Base-by-base conservation (phyloP, 257 asterid species). In the Solanum okadae region DNA sequence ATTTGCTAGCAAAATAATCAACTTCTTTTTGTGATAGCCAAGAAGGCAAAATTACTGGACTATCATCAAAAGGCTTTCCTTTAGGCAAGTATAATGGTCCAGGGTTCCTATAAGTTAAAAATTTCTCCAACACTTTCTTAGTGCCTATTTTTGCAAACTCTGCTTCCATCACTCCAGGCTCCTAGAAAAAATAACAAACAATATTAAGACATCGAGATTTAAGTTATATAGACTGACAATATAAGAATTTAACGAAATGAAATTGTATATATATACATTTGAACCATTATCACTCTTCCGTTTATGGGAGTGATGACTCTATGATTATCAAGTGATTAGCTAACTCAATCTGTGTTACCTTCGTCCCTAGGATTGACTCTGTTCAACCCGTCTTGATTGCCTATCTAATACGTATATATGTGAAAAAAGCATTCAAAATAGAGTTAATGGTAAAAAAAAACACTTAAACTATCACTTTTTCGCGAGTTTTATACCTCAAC, bases 131-230 rank as follows among this genome's bases (percentile, higher is more conserved):
- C 42, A 86, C 89, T 76, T 35, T 88, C 61, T 78, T 88, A 6
- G 87, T 84, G 27, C 91, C 92, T 52, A 40, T 16, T 86, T 83
- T 27, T 46, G 88, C 91, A 84, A 89, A 89, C 71, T 88, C 93
- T 23, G 31, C 89, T 87, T 91, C 93, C 70, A 91, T 89, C 25
- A 88, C 91, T 40, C 93, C 92, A 20, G 72, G 71, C 52, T 89
- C 86, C 93, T 91, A 87, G 20, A 31, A 75, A 25, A 88, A 37
- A 11, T 3, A 42, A 81, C 14, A 44, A 81, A 8, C 27, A 46
- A 27, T 78, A 76, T 37, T 23, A 22, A 16, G 33, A 70, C n/a
- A 70, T 70, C n/a, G 13, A 3, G 12, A 70, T 70, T 70, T 29
- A 70, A 15, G 40, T 70, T 70, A 70, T 70, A 70, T 31, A 7